Evolutionary conservation across 1,139 yeast species (phyloP).

Genomic region (Geotrichum europaeum): DNA sequence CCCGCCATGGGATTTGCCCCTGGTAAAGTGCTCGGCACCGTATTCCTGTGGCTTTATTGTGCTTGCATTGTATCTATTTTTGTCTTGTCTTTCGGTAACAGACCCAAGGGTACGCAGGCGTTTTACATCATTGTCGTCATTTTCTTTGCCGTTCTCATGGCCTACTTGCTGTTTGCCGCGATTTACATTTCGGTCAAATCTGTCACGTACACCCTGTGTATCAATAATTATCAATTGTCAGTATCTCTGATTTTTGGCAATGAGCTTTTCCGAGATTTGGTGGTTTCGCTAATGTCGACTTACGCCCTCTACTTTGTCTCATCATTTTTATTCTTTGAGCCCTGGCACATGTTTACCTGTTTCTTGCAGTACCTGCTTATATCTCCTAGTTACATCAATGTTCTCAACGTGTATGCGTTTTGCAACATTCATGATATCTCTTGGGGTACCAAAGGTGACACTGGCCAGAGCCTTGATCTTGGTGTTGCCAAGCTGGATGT

Average conservation of each 20-base stretch:
- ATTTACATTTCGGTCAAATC: constrained; percentile 76
- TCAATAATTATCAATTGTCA: constrained; percentile 42
- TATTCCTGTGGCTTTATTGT: constrained; percentile 82
- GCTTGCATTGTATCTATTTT: constrained; percentile 85
- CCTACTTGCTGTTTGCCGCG: constrained; percentile 86
- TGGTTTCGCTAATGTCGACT: constrained; percentile 81
- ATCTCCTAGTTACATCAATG: constrained; percentile 72
- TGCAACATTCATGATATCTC: constrained; percentile 82
- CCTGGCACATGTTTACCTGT: constrained; percentile 72
- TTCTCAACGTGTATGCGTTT: constrained; percentile 74
- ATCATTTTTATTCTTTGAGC: constrained; percentile 68
- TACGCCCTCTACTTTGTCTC: constrained; percentile 74
- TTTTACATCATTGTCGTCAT: constrained; percentile 75
- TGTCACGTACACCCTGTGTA: constrained; percentile 41
- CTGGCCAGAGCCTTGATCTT: constrained; percentile 52
- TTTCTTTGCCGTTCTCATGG: constrained; percentile 89
- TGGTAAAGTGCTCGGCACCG: constrained; percentile 70
- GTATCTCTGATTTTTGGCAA: constrained; percentile 52
- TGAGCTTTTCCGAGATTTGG: constrained; percentile 70
- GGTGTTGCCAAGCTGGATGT: constrained; percentile 60
- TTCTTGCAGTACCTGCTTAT: constrained; percentile 63
- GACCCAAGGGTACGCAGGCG: constrained; percentile 83
- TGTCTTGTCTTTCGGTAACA: constrained; percentile 87
- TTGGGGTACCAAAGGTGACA: constrained; percentile 82
- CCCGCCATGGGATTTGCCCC: constrained; percentile 53